These are phyloP conservation scores for Echites panduratus DNA, from an alignment of 257 asterid genomes.

Conservation along the genomic window DNA sequence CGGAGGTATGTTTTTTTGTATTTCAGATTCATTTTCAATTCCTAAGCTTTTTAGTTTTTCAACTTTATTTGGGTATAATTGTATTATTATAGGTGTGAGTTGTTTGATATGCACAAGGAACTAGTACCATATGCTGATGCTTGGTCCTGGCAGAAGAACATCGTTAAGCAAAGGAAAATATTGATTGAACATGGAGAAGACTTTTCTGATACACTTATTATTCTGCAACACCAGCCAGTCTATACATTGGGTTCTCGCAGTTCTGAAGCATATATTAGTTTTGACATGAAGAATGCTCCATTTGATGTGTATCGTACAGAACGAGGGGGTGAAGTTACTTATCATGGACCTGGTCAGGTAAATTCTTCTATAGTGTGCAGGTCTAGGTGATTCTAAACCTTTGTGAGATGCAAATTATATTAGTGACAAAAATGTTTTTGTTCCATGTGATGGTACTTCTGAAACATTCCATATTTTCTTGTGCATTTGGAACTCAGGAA, in stretches of 20 bases:
- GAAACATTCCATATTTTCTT: neutral
- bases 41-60: neutral
- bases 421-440: neutral
- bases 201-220: constrained; percentile 52
- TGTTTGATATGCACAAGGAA: constrained; percentile 56
- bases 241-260: constrained; percentile 86
- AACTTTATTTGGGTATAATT: neutral
- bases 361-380: neutral
- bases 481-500: neutral
- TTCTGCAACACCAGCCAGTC: constrained; percentile 83
- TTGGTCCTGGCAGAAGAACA: constrained; percentile 82
- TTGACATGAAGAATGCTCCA: constrained; percentile 55
- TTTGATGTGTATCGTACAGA: constrained; percentile 68
- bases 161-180: constrained; percentile 49
- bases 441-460: neutral
- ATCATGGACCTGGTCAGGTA: constrained; percentile 98
- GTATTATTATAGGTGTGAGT: constrained; percentile 38
- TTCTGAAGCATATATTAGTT: constrained; percentile 54
- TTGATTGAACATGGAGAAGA: constrained; percentile 40
- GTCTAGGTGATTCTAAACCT: neutral
- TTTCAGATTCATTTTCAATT: neutral
- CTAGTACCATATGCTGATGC: constrained; percentile 71
- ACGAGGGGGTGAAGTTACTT: constrained; percentile 95
- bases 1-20: constrained; percentile 32
- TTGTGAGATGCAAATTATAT: neutral